Evolutionary conservation across 768 basidiomycete genomes (phyloP), one percentile per base, ranked within the genome.

Genomic region (Rhodotorula paludigena): DNA sequence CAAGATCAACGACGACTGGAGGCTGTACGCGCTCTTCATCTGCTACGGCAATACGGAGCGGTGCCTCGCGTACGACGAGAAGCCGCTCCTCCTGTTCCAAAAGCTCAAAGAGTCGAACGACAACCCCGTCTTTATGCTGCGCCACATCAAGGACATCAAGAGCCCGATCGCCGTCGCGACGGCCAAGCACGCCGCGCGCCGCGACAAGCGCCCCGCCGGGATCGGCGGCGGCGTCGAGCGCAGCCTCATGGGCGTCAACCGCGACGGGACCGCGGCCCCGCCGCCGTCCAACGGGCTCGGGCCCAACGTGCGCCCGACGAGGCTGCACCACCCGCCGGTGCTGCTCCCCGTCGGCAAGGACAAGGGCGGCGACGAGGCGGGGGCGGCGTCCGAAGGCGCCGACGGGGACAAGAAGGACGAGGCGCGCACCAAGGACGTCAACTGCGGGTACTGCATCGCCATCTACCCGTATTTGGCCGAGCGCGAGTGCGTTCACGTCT

Each of bases 381-480:
- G 41, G 42, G 59, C 69, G 52, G 65, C 60, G 32, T 51, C 61
- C 60, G 61, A 47, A 71, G 63, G 72, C 69, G 12, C 55, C 30
- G 63, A 49, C n/a, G 61, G 49, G 28, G 55, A 49, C 33, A 20
- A 16, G 65, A 14, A 64, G 53, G 35, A 60, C 69, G 45, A 69
- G 62, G 39, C 49, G 18, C 16, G 21, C 20, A 18, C 48, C 11
- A 20, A 28, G 32, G 33, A 12, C 35, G 36, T 25, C 33, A 33
- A 25, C 11, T 21, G 49, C n/a, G 80, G 80, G 28, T 99, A 96
- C 76, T 93, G 94, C 4, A 90, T 99, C 41, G 92, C 93, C 38
- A 98, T 98, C 73, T 98, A 99, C 76, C 96, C 96, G 52, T 98
- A 99, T 78, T 89, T 93, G 85, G 92, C 94, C 11, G 96, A 98